Percentiles rank a stretch among this genome's conserved stretches.
Conservation (phyloP, 169 alveolate species). For the Perkinsus marinus region DNA sequence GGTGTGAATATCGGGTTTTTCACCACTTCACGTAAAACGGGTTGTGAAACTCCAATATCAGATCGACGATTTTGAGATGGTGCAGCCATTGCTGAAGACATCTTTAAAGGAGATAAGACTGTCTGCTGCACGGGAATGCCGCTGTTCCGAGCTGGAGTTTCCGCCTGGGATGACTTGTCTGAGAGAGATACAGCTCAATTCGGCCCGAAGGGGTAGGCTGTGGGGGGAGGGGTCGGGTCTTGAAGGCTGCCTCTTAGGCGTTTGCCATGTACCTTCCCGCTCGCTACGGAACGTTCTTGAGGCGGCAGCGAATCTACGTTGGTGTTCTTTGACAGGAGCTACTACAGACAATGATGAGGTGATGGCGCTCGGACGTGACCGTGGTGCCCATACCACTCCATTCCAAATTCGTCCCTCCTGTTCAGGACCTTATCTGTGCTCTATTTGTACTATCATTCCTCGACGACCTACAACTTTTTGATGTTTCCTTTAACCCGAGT, state of each 20-base stretch:
- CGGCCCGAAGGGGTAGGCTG: background rate
- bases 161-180: background rate
- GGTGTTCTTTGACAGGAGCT: background rate
- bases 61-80: background rate
- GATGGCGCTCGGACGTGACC: background rate
- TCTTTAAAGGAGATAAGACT: background rate
- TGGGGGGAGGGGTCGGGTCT: background rate
- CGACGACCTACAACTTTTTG: background rate
- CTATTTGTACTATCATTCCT: background rate
- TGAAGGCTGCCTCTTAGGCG: background rate
- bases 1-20: too few relatives aligned
- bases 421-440: background rate
- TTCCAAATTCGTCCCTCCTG: background rate
- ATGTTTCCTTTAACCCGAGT: background rate
- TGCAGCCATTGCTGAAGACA: background rate
- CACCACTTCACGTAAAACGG: too few relatives aligned
- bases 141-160: background rate
- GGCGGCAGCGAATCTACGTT: background rate
- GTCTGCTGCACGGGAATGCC: background rate
- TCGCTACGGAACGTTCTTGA: background rate
- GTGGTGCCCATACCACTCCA: too few relatives aligned
- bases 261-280: background rate
- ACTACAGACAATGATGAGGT: background rate
- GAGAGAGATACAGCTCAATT: background rate
- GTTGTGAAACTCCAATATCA: too few relatives aligned